phyloP scores from a whole-genome alignment of 2,329 filamentous ascomycete species.

The Beauveria sp. region DNA sequence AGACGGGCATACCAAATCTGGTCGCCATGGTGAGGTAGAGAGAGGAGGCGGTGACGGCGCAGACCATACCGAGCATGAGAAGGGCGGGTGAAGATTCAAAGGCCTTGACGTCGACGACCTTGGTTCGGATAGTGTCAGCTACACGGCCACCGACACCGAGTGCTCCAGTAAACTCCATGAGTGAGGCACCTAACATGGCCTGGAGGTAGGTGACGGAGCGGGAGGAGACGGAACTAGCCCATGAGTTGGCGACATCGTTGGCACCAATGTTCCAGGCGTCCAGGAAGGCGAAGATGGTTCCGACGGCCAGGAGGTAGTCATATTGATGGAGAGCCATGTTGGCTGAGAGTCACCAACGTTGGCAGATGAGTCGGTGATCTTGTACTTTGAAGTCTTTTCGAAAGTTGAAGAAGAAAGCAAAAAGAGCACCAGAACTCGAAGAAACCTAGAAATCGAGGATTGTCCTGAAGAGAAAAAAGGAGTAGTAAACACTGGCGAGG shows the following conservation, averaged over 20 bases:
- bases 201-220: constrained; percentile 55
- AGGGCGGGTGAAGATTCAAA: constrained; percentile 42
- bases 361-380: not conserved
- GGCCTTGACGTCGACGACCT: constrained; percentile 42
- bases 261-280: constrained; percentile 55
- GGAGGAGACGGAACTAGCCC: constrained; percentile 67
- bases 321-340: constrained; percentile 38
- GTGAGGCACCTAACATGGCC: constrained; percentile 48
- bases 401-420: not conserved
- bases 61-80: constrained; percentile 53
- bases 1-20: constrained; percentile 47
- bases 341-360: not conserved
- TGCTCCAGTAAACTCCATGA: constrained; percentile 57
- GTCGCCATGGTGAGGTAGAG: constrained; percentile 51
- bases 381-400: not conserved
- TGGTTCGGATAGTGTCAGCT: constrained; percentile 54
- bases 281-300: constrained; percentile 57
- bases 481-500: not conserved
- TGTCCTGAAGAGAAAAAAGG: not conserved
- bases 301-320: constrained; percentile 57
- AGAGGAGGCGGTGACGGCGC: constrained; percentile 45
- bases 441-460: not conserved
- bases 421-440: not conserved
- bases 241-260: constrained; percentile 69
- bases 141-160: constrained; percentile 54